Conservation (phyloP, 441 rosid genomes). For the Aleurites moluccanus region DNA sequence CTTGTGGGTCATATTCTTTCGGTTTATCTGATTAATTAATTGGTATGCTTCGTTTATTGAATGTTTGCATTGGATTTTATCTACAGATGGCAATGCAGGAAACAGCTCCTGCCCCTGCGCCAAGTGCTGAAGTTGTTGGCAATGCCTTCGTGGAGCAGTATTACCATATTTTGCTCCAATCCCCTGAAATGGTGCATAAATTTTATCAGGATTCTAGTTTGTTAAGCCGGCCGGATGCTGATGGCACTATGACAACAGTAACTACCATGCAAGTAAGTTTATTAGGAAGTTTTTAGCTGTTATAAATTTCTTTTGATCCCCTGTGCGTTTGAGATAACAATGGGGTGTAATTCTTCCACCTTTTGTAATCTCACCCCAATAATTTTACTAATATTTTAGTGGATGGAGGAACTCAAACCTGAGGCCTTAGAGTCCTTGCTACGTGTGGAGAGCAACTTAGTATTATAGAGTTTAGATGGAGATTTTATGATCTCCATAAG, state of each 20-base stretch:
- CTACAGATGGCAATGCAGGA: constrained; percentile 65
- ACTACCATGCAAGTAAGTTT: constrained; percentile 76
- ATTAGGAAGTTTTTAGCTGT: background rate
- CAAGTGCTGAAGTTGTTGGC: constrained; percentile 81
- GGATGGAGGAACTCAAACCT: background rate
- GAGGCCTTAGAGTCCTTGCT: background rate
- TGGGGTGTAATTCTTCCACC: background rate
- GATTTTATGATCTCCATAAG: background rate
- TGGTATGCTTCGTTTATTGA: background rate
- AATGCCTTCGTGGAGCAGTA: constrained; percentile 91
- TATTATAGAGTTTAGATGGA: background rate
- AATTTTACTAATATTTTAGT: background rate
- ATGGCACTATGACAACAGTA: constrained; percentile 66
- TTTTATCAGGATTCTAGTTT: constrained; percentile 89
- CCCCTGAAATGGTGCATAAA: constrained; percentile 73
- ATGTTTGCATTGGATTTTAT: constrained; percentile 7
- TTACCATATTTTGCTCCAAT: constrained; percentile 78
- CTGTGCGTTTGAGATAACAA: background rate
- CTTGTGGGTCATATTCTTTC: background rate
- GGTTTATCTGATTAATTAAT: background rate
- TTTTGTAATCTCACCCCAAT: background rate
- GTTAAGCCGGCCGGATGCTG: constrained; percentile 67
- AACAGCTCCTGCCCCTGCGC: constrained; percentile 47
- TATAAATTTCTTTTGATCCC: background rate
- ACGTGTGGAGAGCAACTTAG: background rate